A percentile compares a stretch with the other conserved stretches of the same genome.
phyloP scores from a whole-genome alignment of 208 protist genomes.

The Leishmania martiniquensis region DNA sequence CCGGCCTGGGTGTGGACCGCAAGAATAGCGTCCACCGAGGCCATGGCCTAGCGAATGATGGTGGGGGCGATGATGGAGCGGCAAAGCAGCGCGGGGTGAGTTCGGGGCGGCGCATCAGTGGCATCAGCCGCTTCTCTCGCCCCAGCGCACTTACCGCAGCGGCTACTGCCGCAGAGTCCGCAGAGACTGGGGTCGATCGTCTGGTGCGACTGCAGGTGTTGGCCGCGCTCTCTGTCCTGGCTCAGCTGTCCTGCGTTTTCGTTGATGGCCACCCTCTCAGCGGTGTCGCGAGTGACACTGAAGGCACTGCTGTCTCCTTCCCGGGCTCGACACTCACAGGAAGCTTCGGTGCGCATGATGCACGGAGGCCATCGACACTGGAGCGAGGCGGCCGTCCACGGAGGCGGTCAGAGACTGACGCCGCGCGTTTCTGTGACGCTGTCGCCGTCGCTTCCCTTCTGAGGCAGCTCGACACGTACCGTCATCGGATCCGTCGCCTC shows the following conservation, averaged over 20 bases:
- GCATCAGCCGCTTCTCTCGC: not conserved
- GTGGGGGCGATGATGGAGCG: not conserved
- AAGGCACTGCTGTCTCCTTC: not conserved
- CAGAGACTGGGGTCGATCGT: not conserved
- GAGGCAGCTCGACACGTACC: constrained; percentile 67
- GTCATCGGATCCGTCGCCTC: constrained; percentile 48
- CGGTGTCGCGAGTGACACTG: not conserved
- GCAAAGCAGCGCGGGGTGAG: not conserved
- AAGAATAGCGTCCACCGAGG: not conserved
- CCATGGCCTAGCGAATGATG: not conserved
- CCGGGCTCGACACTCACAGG: constrained; percentile 3
- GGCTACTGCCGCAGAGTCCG: not conserved
- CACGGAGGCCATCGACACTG: not conserved
- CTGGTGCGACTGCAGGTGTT: constrained; percentile 20
- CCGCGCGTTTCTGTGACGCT: constrained; percentile 12
- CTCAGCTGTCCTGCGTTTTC: constrained; percentile 27
- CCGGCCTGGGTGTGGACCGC: not conserved
- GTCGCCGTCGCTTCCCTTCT: constrained; percentile 43
- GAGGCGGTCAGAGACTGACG: not conserved
- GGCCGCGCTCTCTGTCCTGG: constrained; percentile 18
- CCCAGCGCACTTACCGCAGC: not conserved
- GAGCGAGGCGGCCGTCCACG: not conserved
- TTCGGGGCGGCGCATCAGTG: not conserved
- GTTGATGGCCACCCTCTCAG: constrained; percentile 11
- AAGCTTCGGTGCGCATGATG: not conserved